Evolutionary conservation across 176 grass and related monocot species (phyloP).

Genomic region (Luzula sylvatica): DNA sequence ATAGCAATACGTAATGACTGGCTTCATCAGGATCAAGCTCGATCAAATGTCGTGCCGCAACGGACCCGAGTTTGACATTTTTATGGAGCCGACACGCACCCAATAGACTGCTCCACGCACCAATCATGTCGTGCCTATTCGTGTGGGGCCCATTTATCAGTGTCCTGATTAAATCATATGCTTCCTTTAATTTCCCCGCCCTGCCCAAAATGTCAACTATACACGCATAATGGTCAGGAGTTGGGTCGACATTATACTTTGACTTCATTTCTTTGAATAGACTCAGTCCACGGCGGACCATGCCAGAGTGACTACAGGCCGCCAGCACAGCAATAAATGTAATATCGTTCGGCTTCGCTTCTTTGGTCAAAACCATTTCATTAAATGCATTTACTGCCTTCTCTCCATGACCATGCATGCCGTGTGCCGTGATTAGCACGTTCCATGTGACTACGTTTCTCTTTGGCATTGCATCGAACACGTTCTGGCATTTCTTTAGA

Average conservation of each 20-base stretch:
- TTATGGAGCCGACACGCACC: slow-evolving; percentile 73
- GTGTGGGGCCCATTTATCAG: slow-evolving; percentile 38
- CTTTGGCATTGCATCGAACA: slow-evolving; percentile 54
- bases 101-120: slow-evolving; percentile 63
- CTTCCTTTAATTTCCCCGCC: slow-evolving; percentile 56
- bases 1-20: slow-evolving; percentile 84
- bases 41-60: slow-evolving; percentile 47
- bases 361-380: slow-evolving; percentile 41
- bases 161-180: slow-evolving; percentile 39
- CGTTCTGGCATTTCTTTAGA: slow-evolving; percentile 31
- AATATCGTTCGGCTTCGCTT: slow-evolving; percentile 57
- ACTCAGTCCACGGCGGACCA: slow-evolving; percentile 46
- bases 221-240: slow-evolving; percentile 64
- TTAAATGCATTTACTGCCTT: slow-evolving; percentile 58
- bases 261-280: slow-evolving; percentile 58
- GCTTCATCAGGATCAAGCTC: slow-evolving; percentile 79
- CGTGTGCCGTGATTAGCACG: slow-evolving; percentile 91
- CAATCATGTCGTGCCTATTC: slow-evolving; percentile 34
- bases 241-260: slow-evolving; percentile 37
- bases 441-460: slow-evolving; percentile 94
- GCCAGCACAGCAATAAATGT: slow-evolving; percentile 77
- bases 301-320: slow-evolving; percentile 86
- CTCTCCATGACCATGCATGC: slow-evolving; percentile 73
- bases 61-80: slow-evolving; percentile 47
- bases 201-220: slow-evolving; percentile 67